These are phyloP conservation scores for Rutstroemia sp. DNA, from an alignment of 2,329 filamentous ascomycete species.

Conservation along the genomic window DNA sequence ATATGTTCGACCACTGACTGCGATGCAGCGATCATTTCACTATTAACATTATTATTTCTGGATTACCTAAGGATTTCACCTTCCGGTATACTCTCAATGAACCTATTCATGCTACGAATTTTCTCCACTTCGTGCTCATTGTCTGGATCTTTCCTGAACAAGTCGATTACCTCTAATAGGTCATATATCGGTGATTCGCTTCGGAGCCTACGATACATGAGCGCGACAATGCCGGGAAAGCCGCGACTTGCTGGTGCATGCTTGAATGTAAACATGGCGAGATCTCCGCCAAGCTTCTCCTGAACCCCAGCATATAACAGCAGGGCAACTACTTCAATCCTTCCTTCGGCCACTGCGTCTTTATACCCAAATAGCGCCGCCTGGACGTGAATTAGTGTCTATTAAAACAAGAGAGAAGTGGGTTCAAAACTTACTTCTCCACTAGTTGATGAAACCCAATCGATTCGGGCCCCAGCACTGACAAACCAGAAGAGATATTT, in stretches of 20 bases:
- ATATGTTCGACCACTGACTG: no score
- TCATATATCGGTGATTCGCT: neutral
- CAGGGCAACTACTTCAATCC: constrained; percentile 17
- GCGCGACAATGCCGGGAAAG: neutral
- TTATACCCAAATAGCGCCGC: constrained; percentile 20
- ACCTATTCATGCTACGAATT: neutral
- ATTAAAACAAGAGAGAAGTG: neutral
- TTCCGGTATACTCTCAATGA: neutral
- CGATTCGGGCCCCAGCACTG: constrained; percentile 22
- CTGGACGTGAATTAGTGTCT: constrained; percentile 11
- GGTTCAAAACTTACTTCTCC: constrained; percentile 22
- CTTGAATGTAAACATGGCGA: neutral
- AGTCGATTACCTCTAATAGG: neutral
- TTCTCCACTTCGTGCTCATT: neutral
- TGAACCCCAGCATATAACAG: constrained; percentile 16
- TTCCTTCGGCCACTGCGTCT: constrained; percentile 17
- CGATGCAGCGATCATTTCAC: no score
- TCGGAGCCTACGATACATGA: neutral
- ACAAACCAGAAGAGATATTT: constrained; percentile 25
- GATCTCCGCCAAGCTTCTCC: constrained; percentile 12
- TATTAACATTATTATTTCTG: no score
- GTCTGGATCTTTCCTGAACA: neutral
- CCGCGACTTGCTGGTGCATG: neutral
- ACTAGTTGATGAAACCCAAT: constrained; percentile 22
- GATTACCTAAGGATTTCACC: neutral